Base-by-base conservation (phyloP, 2,329 filamentous ascomycete genomes). In the Cladosporium colombiae region DNA sequence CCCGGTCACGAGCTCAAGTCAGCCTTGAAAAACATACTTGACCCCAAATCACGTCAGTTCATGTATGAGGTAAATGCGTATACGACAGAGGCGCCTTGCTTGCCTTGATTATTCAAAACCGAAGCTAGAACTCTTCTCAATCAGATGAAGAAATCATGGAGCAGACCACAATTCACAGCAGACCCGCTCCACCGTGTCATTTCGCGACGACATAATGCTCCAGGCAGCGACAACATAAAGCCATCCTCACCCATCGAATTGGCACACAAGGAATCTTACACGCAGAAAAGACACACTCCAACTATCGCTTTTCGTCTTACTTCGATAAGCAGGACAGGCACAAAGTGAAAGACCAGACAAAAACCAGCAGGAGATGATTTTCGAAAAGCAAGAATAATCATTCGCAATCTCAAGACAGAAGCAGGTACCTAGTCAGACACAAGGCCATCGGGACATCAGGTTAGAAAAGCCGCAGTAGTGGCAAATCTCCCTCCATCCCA, bases 371-470 rank as follows among this genome's bases (percentile, higher is more conserved):
- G 14, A 40, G 29, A 31, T 8, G 2, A 31, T 31, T 31, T 3
- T 27, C 4, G 3, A 31, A 57, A 33, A 57, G 55, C 55, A 57
- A 21, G 23, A 57, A 57, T 35, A 25, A 57, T n/a, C 55, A 57
- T 57, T 37, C 55, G 55, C 55, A 57, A 40, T 40, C 55, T 57
- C 33, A 16, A 40, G 33, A 23, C 40, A 57, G 8, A 40, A 35
- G 37, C 21, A 40, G 23, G 31, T 37, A 57, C 33, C 31, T 57
- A 40, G 55, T 27, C 55, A 57, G 55, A 57, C 31, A 57, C 31
- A 57, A 40, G 52, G 11, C 10, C 31, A 53, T 25, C 18, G 18
- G n/a, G n/a, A 21, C 10, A 21, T 46, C n/a, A 21, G 40, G 40
- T 55, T 4, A 6, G 18, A 5, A 31, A 55, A 18, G 29, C 52